A percentile compares a stretch with the other conserved stretches of the same genome.
These are phyloP conservation scores for Boletus subparvulus DNA, from an alignment of 768 basidiomycete genomes.

Conservation along the genomic window DNA sequence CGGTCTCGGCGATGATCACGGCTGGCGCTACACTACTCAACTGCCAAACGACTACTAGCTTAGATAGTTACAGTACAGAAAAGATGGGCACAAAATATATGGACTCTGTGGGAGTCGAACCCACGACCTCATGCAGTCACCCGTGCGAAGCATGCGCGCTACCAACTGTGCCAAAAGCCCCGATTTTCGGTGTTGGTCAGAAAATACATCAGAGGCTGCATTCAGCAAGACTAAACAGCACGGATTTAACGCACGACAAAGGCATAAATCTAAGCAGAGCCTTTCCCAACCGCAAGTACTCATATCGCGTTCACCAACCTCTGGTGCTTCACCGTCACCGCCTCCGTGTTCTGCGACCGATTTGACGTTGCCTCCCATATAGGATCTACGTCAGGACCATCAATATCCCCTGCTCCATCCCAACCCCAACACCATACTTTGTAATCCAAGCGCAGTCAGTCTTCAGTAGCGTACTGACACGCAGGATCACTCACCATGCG, in stretches of 20 bases:
- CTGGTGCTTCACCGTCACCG: constrained; percentile 73
- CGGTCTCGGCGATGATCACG: background rate
- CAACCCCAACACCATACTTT: constrained; percentile 99
- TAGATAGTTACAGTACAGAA: no score
- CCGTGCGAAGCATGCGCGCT: constrained; percentile 34
- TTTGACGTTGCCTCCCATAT: constrained; percentile 90
- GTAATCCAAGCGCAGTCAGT: constrained; percentile 4
- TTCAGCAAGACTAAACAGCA: no score
- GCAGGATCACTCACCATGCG: constrained; percentile 57
- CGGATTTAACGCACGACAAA: background rate
- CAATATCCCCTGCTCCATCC: constrained; percentile 98
- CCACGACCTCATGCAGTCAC: constrained; percentile 34
- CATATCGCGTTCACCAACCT: constrained; percentile 36
- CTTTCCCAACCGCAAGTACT: background rate
- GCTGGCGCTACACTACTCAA: background rate
- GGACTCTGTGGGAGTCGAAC: constrained; percentile 38
- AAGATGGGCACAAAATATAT: background rate
- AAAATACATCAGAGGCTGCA: background rate
- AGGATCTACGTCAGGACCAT: constrained; percentile 96
- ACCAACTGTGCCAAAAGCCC: constrained; percentile 56
- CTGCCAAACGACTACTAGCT: no score
- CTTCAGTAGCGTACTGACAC: background rate
- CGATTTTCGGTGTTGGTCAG: fast-evolving
- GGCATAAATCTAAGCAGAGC: constrained; percentile 16
- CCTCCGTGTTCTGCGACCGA: constrained; percentile 52